Percentiles rank a stretch among this genome's conserved stretches.
Evolutionary conservation across 2,329 filamentous ascomycete genomes (phyloP).

Genomic region (Monilinia fructigena): DNA sequence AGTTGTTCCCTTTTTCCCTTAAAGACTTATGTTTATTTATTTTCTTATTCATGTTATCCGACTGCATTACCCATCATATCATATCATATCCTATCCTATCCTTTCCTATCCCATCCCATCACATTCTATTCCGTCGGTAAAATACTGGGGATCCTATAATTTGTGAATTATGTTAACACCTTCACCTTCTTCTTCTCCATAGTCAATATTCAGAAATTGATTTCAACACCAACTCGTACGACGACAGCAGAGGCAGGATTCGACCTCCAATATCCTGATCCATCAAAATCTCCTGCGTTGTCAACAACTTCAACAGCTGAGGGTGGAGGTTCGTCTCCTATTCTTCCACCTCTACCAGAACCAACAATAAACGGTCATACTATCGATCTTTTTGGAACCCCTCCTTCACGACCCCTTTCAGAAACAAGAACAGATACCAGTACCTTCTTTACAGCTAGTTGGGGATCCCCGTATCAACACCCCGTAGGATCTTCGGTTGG

Average conservation of each 20-base stretch:
- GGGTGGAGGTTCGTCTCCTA: constrained; percentile 56
- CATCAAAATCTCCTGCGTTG: constrained; percentile 57
- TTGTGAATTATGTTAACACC: constrained; percentile 2
- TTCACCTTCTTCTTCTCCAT: background rate
- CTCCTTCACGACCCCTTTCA: constrained; percentile 39
- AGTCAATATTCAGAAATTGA: constrained; percentile 35
- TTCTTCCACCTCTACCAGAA: constrained; percentile 57
- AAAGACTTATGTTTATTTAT: background rate
- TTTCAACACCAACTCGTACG: constrained; percentile 54
- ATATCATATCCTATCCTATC: background rate
- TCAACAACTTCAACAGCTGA: constrained; percentile 62
- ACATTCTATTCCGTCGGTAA: too few relatives aligned
- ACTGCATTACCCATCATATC: background rate
- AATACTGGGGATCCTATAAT: background rate
- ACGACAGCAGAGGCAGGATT: constrained; percentile 59
- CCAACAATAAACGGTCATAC: constrained; percentile 58
- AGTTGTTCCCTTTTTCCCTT: constrained; percentile 6
- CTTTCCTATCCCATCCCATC: background rate
- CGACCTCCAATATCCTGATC: constrained; percentile 25
- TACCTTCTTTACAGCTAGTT: constrained; percentile 70
- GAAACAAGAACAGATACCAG: constrained; percentile 39
- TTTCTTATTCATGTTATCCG: constrained; percentile 18
- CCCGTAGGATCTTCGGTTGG: constrained; percentile 44
- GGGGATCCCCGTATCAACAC: constrained; percentile 85
- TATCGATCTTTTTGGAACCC: constrained; percentile 55